These are phyloP conservation scores for Ramaria rubella DNA, from an alignment of 768 basidiomycete species.

Conservation along the genomic window DNA sequence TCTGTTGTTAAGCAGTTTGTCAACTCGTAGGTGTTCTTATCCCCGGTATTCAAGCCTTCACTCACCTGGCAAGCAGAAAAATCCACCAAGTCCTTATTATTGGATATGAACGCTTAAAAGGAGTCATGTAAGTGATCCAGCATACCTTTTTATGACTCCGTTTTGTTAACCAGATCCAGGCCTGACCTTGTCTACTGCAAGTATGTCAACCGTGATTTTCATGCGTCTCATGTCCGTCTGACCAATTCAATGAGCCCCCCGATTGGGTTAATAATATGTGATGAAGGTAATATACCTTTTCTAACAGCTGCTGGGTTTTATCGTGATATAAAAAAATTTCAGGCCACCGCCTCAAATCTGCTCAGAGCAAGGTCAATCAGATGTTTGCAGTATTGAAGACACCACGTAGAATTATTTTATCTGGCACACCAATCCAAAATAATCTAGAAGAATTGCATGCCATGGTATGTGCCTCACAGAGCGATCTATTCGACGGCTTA, in stretches of 20 bases:
- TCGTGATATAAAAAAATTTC: background rate
- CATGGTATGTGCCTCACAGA: conserved; percentile 56
- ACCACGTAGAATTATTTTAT: conserved; percentile 76
- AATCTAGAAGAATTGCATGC: conserved; percentile 92
- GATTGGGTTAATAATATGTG: conserved; percentile 89
- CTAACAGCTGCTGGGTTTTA: background rate
- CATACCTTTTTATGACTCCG: background rate
- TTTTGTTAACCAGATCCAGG: conserved; percentile 25
- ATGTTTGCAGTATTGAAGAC: conserved; percentile 80
- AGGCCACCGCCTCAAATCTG: conserved; percentile 91
- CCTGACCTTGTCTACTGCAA: conserved; percentile 56
- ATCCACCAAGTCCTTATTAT: conserved; percentile 85
- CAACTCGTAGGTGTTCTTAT: conserved; percentile 49
- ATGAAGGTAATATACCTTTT: conserved; percentile 59
- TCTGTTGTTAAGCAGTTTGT: conserved; percentile 60
- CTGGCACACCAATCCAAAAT: conserved; percentile 97
- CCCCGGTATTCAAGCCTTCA: background rate
- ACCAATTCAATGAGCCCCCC: conserved; percentile 52
- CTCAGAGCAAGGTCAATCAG: conserved; percentile 81
- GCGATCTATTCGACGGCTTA: background rate
- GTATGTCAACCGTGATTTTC: conserved; percentile 32
- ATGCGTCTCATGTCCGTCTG: background rate
- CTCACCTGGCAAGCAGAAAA: conserved; percentile 36
- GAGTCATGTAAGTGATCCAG: conserved; percentile 57
- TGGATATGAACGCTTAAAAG: conserved; percentile 86